Conservation (phyloP, 495 filamentous ascomycete species). For the Achaetomiella virescens region DNA sequence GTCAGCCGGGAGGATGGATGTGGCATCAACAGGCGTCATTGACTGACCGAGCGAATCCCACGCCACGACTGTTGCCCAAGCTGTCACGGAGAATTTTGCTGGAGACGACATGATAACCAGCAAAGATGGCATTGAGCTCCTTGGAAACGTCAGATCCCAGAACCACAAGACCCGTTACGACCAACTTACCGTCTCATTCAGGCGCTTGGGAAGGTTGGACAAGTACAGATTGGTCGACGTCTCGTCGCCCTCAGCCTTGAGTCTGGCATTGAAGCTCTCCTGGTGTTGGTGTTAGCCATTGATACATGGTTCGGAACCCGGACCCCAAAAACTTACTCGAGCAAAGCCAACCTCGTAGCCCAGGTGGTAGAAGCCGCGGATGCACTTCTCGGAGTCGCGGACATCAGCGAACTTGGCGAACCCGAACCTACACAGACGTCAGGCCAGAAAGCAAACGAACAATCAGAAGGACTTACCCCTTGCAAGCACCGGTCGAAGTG, state of each 20-base stretch:
- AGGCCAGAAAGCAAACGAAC: conserved; percentile 10
- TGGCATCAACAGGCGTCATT: not conserved
- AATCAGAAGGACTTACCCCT: conserved; percentile 59
- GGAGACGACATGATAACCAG: conserved; percentile 76
- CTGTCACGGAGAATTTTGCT: conserved; percentile 88
- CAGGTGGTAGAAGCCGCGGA: conserved; percentile 87
- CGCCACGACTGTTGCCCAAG: conserved; percentile 87
- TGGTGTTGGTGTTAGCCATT: conserved; percentile 28
- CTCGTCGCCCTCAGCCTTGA: conserved; percentile 84
- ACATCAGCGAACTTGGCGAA: conserved; percentile 90
- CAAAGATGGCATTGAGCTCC: conserved; percentile 73
- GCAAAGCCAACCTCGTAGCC: conserved; percentile 98
- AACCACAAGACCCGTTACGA: not conserved
- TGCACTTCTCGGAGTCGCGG: conserved; percentile 86
- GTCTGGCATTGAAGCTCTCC: conserved; percentile 93
- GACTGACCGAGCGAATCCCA: conserved; percentile 89
- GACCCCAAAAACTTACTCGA: conserved; percentile 52
- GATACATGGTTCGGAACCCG: not conserved
- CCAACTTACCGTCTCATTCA: conserved; percentile 72
- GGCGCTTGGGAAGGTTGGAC: conserved; percentile 84
- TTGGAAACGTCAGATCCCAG: conserved; percentile 26
- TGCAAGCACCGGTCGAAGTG: conserved; percentile 80
- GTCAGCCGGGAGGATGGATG: conserved; percentile 19
- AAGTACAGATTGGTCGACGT: conserved; percentile 92
- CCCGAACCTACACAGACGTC: conserved; percentile 61